Conservation (phyloP, 331 rosid species). For the Pyracantha coccinea region DNA sequence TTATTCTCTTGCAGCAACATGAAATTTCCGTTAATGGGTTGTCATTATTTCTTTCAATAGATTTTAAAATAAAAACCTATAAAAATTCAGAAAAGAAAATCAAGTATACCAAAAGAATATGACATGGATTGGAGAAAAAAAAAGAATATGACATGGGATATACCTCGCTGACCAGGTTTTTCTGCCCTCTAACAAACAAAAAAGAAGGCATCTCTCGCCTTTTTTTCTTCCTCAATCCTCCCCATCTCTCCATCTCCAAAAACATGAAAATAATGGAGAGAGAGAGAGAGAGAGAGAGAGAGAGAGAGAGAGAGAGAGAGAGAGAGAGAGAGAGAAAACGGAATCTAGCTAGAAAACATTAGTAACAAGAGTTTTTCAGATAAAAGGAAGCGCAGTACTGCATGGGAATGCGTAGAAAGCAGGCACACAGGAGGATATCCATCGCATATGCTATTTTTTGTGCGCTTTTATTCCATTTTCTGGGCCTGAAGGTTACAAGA, state of each 20-base stretch:
- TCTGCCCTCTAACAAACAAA: not conserved
- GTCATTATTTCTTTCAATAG: too few relatives aligned
- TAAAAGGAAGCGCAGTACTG: not conserved
- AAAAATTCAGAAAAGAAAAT: not conserved
- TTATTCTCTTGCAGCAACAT: too few relatives aligned
- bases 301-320: not conserved
- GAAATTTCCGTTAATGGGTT: too few relatives aligned
- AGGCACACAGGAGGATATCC: constrained; percentile 9
- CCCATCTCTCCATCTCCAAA: not conserved
- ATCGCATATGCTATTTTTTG: constrained; percentile 18
- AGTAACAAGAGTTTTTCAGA: not conserved
- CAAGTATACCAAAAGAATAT: not conserved
- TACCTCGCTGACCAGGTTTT: constrained; percentile 6
- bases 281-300: not conserved
- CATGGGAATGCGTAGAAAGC: not conserved
- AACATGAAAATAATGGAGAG: not conserved
- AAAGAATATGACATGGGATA: constrained; percentile 36
- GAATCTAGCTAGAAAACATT: constrained; percentile 7
- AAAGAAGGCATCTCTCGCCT: constrained; percentile 13
- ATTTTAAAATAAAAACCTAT: too few relatives aligned
- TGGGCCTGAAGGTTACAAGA: not conserved
- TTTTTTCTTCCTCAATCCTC: not conserved
- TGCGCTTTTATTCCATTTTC: not conserved
- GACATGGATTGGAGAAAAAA: not conserved
- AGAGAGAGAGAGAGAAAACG: not conserved